phyloP scores from a whole-genome alignment of 1,139 yeast genomes.

The Saccharomyces hybrid region DNA sequence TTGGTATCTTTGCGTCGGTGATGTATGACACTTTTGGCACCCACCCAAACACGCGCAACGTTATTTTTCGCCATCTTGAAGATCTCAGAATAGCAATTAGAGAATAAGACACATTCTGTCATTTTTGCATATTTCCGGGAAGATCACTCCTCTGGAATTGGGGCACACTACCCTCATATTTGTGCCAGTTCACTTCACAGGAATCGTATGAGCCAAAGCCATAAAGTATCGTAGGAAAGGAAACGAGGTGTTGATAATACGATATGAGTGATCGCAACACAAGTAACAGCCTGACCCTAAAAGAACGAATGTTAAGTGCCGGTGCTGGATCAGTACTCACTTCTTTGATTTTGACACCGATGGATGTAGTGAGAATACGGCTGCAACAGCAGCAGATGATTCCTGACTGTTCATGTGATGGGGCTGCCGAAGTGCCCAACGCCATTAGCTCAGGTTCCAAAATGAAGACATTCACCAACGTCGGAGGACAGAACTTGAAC shows the following conservation, averaged over 20 bases:
- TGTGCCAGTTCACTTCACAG: neutral
- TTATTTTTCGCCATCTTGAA: neutral
- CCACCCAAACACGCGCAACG: conserved; percentile 1
- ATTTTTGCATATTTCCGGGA: neutral
- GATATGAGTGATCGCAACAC: neutral
- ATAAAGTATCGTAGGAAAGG: neutral
- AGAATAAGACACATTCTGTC: neutral
- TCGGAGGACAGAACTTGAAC: conserved; percentile 6
- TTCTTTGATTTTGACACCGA: conserved; percentile 81
- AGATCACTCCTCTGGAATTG: neutral
- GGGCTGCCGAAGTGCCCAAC: conserved; percentile 13
- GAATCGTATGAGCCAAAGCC: neutral
- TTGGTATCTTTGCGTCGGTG: neutral
- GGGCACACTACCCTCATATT: neutral
- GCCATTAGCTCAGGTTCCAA: conserved; percentile 7
- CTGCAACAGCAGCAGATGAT: conserved; percentile 80
- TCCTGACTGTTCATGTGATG: conserved; percentile 34
- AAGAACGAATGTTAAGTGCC: conserved; percentile 75
- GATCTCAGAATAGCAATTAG: neutral
- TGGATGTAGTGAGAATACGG: conserved; percentile 87
- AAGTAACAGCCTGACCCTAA: conserved; percentile 13
- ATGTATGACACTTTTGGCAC: neutral
- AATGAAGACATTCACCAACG: conserved; percentile 4
- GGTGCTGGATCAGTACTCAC: conserved; percentile 87
- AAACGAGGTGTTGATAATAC: neutral